A percentile compares a stretch with the other conserved stretches of the same genome.
These are phyloP conservation scores for Dothistroma septosporum DNA, from an alignment of 2,329 filamentous ascomycete genomes.

Conservation along the genomic window DNA sequence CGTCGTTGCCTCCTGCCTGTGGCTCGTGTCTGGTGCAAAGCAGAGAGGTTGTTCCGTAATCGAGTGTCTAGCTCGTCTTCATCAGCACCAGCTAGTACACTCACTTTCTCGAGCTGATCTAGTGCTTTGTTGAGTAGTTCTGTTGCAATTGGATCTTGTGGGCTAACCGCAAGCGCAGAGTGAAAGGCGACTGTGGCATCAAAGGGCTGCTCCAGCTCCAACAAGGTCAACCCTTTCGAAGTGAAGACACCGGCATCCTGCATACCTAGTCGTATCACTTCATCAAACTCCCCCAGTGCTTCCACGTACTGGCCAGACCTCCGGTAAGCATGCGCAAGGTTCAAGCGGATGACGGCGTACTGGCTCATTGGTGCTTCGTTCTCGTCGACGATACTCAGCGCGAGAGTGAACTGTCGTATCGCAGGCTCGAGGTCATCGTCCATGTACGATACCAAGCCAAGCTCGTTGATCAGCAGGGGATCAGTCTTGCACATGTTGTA, in stretches of 20 bases:
- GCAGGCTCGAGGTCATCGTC: conserved; percentile 75
- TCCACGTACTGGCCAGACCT: conserved; percentile 65
- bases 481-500: conserved; percentile 79
- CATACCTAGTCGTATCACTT: conserved; percentile 72
- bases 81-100: conserved; percentile 47
- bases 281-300: conserved; percentile 77
- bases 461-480: conserved; percentile 87
- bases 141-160: conserved; percentile 76
- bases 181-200: conserved; percentile 80
- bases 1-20: conserved; percentile 4
- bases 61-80: conserved; percentile 31
- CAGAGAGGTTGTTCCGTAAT: conserved; percentile 17
- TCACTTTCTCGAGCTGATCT: conserved; percentile 54
- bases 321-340: conserved; percentile 83
- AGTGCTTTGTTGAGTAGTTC: conserved; percentile 71
- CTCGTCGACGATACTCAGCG: conserved; percentile 71
- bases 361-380: conserved; percentile 71
- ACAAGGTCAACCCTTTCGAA: conserved; percentile 76
- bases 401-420: conserved; percentile 70
- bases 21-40: conserved; percentile 11
- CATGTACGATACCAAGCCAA: conserved; percentile 94
- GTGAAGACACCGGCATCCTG: conserved; percentile 75
- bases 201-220: conserved; percentile 69
- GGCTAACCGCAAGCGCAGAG: conserved; percentile 72
- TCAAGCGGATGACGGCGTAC: conserved; percentile 79